A percentile compares a stretch with the other conserved stretches of the same genome.
phyloP scores from a whole-genome alignment of 2,329 filamentous ascomycete genomes.

The Scedosporium aurantiacum region DNA sequence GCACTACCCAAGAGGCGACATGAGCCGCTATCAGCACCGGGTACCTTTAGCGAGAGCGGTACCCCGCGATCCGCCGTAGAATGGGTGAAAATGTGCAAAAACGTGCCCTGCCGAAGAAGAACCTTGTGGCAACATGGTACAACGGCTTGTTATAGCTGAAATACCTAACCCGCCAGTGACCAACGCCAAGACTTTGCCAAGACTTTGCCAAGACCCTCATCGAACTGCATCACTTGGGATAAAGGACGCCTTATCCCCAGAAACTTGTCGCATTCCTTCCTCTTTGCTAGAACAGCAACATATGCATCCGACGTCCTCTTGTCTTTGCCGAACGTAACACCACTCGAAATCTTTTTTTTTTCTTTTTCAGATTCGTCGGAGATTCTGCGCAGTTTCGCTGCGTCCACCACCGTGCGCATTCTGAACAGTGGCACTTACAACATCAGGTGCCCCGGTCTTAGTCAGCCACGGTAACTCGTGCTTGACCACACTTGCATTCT shows the following conservation, averaged over 20 bases:
- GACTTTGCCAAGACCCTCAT: constrained; percentile 1
- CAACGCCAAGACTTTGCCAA: constrained; percentile 7
- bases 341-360: not conserved
- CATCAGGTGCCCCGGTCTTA: not conserved
- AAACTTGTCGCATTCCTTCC: constrained; percentile 1
- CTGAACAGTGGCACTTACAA: not conserved
- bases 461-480: not conserved
- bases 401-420: not conserved
- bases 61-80: not conserved
- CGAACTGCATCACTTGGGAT: not conserved
- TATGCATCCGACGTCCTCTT: not conserved
- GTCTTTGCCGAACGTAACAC: not conserved
- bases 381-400: not conserved
- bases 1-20: constrained; percentile 2
- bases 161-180: not conserved
- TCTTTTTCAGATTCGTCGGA: not conserved
- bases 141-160: not conserved
- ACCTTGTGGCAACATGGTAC: not conserved
- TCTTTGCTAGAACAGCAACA: not conserved
- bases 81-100: no score
- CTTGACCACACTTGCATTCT: no score
- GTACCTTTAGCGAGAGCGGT: not conserved
- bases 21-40: not conserved
- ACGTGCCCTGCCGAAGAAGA: not conserved
- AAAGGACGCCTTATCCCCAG: constrained; percentile 6